Conservation (phyloP, 2,329 filamentous ascomycete species). For the Fonsecaea erecta region DNA sequence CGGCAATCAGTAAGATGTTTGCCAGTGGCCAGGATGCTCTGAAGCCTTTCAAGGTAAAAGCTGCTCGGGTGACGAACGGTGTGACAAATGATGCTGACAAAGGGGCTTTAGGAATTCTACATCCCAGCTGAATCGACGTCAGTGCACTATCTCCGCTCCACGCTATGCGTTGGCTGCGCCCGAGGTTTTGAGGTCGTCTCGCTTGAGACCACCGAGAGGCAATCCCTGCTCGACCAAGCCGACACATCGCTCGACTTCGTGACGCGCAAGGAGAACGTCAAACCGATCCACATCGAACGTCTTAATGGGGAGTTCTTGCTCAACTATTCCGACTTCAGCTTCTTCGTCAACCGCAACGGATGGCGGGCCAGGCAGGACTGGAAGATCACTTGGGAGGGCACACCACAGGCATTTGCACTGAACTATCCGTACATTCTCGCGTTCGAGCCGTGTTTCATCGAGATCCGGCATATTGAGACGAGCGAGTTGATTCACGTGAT, state of each 20-base stretch:
- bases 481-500: slow-evolving; percentile 91
- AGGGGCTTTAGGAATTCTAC: slow-evolving; percentile 77
- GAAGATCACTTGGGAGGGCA: slow-evolving; percentile 97
- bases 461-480: slow-evolving; percentile 93
- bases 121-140: slow-evolving; percentile 98
- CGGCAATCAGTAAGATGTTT: slow-evolving; percentile 94
- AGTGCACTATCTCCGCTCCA: slow-evolving; percentile 95
- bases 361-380: slow-evolving; percentile 96
- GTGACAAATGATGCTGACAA: slow-evolving; percentile 33
- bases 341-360: slow-evolving; percentile 98
- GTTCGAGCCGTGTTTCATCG: slow-evolving; percentile 96
- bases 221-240: slow-evolving; percentile 93
- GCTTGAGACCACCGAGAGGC: slow-evolving; percentile 95
- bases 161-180: slow-evolving; percentile 93
- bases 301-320: slow-evolving; percentile 96
- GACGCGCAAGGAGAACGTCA: slow-evolving; percentile 87
- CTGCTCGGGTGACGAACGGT: neutral
- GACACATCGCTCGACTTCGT: slow-evolving; percentile 98
- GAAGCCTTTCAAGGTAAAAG: slow-evolving; percentile 79
- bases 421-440: slow-evolving; percentile 97
- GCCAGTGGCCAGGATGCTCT: slow-evolving; percentile 90
- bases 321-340: slow-evolving; percentile 98
- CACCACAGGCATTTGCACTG: slow-evolving; percentile 86
- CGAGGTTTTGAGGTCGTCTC: slow-evolving; percentile 97
- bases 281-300: slow-evolving; percentile 95